Evolutionary conservation across 2,329 filamentous ascomycete species (phyloP).

Genomic region (Aspergillus viridinutans): DNA sequence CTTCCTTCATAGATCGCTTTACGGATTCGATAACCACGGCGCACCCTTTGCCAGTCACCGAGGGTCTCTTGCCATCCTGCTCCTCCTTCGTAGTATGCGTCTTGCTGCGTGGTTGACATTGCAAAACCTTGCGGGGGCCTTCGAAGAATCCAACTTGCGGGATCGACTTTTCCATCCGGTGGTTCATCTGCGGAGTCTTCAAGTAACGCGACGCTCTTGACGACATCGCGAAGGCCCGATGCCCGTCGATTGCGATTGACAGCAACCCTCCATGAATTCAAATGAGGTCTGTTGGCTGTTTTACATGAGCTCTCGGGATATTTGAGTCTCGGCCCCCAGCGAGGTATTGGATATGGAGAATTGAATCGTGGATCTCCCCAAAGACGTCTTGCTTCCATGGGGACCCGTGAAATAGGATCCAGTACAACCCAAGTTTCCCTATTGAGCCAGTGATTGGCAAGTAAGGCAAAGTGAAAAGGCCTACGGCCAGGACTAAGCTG

Average conservation of each 20-base stretch:
- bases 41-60: slow-evolving; percentile 37
- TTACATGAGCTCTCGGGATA: slow-evolving; percentile 18
- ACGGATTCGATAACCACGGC: slow-evolving; percentile 33
- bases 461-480: slow-evolving; percentile 37
- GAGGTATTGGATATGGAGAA: slow-evolving; percentile 22
- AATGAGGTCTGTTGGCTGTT: slow-evolving; percentile 23
- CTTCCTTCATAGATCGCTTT: slow-evolving; percentile 34
- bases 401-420: slow-evolving; percentile 36
- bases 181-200: slow-evolving; percentile 36
- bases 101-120: slow-evolving; percentile 32
- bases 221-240: slow-evolving; percentile 25
- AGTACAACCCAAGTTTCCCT: slow-evolving; percentile 37
- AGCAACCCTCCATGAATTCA: slow-evolving; percentile 38
- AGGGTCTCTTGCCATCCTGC: slow-evolving; percentile 39
- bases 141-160: slow-evolving; percentile 38
- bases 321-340: slow-evolving; percentile 21
- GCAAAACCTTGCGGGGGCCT: slow-evolving; percentile 38
- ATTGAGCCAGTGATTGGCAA: slow-evolving; percentile 43
- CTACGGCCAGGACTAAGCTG: slow-evolving; percentile 38
- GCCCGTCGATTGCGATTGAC: slow-evolving; percentile 32
- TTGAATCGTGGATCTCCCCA: slow-evolving; percentile 37
- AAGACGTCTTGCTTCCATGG: slow-evolving; percentile 25
- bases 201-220: slow-evolving; percentile 30
- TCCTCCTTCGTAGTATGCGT: slow-evolving; percentile 38
- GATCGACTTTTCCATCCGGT: slow-evolving; percentile 37